Evolutionary conservation across 331 rosid genomes (phyloP).

Genomic region (Quercus lobata): DNA sequence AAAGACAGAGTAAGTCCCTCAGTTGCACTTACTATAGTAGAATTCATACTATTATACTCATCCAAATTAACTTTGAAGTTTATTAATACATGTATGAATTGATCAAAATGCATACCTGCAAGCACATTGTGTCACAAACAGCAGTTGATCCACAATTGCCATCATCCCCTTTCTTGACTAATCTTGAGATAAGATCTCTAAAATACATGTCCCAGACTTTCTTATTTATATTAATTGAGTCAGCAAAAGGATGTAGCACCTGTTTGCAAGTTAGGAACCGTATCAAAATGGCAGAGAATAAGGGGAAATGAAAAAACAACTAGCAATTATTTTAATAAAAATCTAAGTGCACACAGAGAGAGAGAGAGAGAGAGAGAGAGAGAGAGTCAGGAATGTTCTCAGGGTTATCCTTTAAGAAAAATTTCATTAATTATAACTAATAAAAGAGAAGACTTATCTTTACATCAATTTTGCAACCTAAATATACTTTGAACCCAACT

Average conservation of each 20-base stretch:
- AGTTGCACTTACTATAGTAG: not conserved
- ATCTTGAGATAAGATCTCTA: slow-evolving; percentile 66
- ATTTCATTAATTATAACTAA: not conserved
- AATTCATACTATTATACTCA: not conserved
- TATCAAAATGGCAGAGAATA: slow-evolving; percentile 15
- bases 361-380: not conserved
- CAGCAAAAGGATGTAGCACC: slow-evolving; percentile 80
- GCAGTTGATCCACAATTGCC: slow-evolving; percentile 86
- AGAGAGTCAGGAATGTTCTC: not conserved
- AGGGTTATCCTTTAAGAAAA: not conserved
- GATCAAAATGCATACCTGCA: slow-evolving; percentile 69
- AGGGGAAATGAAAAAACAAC: not conserved
- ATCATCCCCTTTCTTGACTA: slow-evolving; percentile 82
- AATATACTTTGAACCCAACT: not conserved
- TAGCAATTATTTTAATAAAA: not conserved
- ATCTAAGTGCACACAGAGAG: not conserved
- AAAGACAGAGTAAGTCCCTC: not conserved
- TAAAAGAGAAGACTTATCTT: not conserved
- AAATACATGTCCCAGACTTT: slow-evolving; percentile 86
- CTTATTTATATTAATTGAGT: slow-evolving; percentile 67
- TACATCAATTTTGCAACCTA: not conserved
- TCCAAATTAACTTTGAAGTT: not conserved
- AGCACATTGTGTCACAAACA: slow-evolving; percentile 81
- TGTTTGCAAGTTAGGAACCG: slow-evolving; percentile 27
- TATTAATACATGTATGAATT: not conserved